Evolutionary conservation across 441 rosid species (phyloP).

Genomic region (Oxalis stricta): DNA sequence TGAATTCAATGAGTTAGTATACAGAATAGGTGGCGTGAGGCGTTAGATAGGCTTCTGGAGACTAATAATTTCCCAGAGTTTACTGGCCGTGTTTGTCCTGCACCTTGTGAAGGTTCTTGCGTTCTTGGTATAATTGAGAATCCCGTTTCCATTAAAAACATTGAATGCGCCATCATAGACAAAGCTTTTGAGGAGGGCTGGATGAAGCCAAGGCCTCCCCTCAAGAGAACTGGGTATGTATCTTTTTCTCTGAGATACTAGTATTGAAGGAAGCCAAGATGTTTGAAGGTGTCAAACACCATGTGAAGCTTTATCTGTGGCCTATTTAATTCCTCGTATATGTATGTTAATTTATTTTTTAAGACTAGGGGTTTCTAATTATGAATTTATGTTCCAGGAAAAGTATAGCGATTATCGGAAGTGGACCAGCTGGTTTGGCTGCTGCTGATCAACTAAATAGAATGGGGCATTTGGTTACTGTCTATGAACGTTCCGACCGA

Average conservation of each 20-base stretch:
- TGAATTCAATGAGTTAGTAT: constrained; percentile 96
- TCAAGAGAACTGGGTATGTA: constrained; percentile 73
- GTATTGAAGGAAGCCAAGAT: too few relatives aligned
- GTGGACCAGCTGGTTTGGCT: constrained; percentile 98
- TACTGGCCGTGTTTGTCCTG: constrained; percentile 99
- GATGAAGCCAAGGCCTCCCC: constrained; percentile 97
- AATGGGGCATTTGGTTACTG: constrained; percentile 92
- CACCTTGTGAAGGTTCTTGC: constrained; percentile 99
- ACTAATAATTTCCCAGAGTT: constrained; percentile 98
- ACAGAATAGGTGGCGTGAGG: constrained; percentile 99
- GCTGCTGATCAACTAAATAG: constrained; percentile 97
- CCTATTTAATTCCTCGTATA: too few relatives aligned
- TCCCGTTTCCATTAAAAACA: constrained; percentile 93
- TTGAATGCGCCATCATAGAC: constrained; percentile 92
- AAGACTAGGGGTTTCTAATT: background rate
- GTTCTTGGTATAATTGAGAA: constrained; percentile 99
- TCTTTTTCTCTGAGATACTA: background rate
- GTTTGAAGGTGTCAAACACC: too few relatives aligned
- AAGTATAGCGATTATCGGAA: constrained; percentile 77
- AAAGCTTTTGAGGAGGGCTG: constrained; percentile 98
- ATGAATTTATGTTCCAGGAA: constrained; percentile 36
- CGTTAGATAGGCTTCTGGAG: constrained; percentile 87
- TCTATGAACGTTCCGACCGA: constrained; percentile 92
- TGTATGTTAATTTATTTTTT: background rate
- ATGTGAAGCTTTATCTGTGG: too few relatives aligned